Evolutionary conservation across 805 yeast species (phyloP), one percentile per base, ranked within the genome.

Genomic region (Hanseniaspora valbyensis): DNA sequence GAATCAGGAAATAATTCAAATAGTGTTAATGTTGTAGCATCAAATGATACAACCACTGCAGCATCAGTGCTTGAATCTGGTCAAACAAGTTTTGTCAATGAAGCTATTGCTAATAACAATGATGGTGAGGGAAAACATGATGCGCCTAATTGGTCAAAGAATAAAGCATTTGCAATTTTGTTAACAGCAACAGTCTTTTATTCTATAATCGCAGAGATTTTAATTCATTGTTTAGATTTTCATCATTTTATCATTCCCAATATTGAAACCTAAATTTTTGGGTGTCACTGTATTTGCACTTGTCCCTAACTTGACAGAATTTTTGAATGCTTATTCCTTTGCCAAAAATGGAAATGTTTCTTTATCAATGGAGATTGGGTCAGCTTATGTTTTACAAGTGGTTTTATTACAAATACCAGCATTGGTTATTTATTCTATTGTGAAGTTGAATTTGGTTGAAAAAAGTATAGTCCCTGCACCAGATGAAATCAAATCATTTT

Each of bases 271-370:
- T 18, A 90, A 92, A 61, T 80, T 92, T 61, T 71, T 92, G 38
- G 98, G 98, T 6, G 72, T 92, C 57, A 90, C 97, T 0, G 83
- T 92, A 1, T 92, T 92, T 69, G 97, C 98, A 0, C 69, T 92
- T 40, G 96, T 92, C 25, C 98, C 98, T 12, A 92, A 89, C 61
- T 87, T 97, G 6, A 92, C 98, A 0, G 98, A 92, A 67, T 92
- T 92, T 59, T 74, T 92, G 53, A 92, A 92, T 66, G 98, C 97
- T 59, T 89, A 92, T 52, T 88, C 96, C 24, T 92, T 92, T 69
- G 98, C 98, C 0, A 78, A 87, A 57, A 80, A 90, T 58, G 98
- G 98, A 1, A 92, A 92, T 57, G 95, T 92, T 50, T 95, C 98
- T 0, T 70, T 92, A 42, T 85, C 95, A 2, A 85, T 92, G 95